Percentiles rank a stretch among this genome's conserved stretches.
Evolutionary conservation across 352 stramenopile species (phyloP).

Genomic region (Phytophthora litchii): DNA sequence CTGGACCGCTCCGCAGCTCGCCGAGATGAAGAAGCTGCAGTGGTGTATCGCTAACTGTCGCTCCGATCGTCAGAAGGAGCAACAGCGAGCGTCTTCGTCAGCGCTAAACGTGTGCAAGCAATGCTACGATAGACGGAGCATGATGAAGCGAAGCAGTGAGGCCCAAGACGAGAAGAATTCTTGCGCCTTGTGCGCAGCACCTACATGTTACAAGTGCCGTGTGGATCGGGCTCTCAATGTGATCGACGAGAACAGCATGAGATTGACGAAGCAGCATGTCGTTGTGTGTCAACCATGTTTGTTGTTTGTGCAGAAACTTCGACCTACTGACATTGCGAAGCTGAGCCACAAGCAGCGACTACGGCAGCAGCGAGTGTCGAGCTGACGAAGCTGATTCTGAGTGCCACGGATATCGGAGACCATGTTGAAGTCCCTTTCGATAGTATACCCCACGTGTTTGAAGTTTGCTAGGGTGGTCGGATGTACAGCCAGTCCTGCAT

Average conservation of each 20-base stretch:
- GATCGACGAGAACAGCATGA: conserved; percentile 9
- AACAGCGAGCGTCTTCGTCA: conserved; percentile 20
- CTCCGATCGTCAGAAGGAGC: conserved; percentile 16
- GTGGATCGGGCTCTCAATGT: conserved; percentile 17
- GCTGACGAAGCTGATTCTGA: background rate
- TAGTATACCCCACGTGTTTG: conserved; percentile 10
- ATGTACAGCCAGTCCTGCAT: conserved; percentile 14
- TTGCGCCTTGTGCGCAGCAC: conserved; percentile 18
- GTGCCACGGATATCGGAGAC: conserved; percentile 18
- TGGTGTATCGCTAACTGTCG: conserved; percentile 26
- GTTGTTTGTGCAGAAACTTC: conserved; percentile 22
- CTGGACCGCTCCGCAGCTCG: conserved; percentile 16
- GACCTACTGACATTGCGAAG: conserved; percentile 16
- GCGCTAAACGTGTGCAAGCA: conserved; percentile 9
- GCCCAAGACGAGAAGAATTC: conserved; percentile 1
- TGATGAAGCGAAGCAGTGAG: conserved; percentile 5
- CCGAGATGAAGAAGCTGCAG: conserved; percentile 35
- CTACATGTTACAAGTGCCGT: conserved; percentile 26
- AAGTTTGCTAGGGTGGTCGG: conserved; percentile 1
- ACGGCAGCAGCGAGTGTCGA: conserved; percentile 1
- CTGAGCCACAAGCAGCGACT: conserved; percentile 15
- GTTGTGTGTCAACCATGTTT: conserved; percentile 23
- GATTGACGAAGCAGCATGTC: conserved; percentile 12
- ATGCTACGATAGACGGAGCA: conserved; percentile 10
- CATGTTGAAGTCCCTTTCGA: background rate